Percentiles rank a stretch among this genome's conserved stretches.
phyloP scores from a whole-genome alignment of 2,329 filamentous ascomycete genomes.

The Stachybotrys chlorohalonatus region DNA sequence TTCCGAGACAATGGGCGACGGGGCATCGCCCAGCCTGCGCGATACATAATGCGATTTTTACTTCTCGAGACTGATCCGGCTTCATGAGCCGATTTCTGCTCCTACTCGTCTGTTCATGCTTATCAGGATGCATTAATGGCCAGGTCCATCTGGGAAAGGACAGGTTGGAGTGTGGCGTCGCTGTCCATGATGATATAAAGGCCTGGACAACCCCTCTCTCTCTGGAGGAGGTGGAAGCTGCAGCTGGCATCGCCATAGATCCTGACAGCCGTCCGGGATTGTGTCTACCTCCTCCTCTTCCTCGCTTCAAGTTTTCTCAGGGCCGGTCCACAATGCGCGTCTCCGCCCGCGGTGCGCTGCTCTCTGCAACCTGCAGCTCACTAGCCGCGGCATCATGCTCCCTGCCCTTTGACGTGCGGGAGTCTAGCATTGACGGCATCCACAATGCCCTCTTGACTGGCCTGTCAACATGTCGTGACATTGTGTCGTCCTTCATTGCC shows the following conservation, averaged over 20 bases:
- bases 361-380: not conserved
- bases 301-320: not conserved
- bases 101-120: not conserved
- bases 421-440: conserved; percentile 2
- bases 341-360: not conserved
- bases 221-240: not conserved
- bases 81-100: not conserved
- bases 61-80: not conserved
- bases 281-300: not conserved
- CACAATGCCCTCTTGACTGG: conserved; percentile 1
- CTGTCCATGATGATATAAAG: not conserved
- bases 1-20: not conserved
- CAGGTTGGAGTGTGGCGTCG: not conserved
- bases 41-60: not conserved
- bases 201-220: not conserved
- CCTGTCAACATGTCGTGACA: conserved; percentile 2
- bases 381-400: not conserved
- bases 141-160: not conserved
- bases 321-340: not conserved
- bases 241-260: not conserved
- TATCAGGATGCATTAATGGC: not conserved
- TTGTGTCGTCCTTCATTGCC: conserved; percentile 2
- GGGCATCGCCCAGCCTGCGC: not conserved
- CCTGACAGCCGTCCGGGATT: not conserved
- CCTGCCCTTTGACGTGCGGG: conserved; percentile 1